These are phyloP conservation scores for Geranium brycei DNA, from an alignment of 345 rosid genomes.

Conservation along the genomic window DNA sequence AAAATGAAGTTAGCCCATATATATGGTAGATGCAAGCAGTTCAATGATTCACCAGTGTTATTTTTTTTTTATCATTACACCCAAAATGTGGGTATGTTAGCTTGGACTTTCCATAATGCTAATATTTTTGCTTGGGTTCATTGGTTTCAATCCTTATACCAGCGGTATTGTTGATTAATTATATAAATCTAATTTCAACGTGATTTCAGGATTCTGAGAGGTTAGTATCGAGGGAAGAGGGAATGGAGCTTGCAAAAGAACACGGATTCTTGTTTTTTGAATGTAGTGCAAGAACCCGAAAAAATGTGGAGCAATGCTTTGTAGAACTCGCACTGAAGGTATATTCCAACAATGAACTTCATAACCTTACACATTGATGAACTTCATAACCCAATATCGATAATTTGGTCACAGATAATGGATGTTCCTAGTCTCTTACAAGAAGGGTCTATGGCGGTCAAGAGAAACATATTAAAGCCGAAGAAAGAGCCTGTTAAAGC, in stretches of 20 bases:
- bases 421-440: conserved; percentile 83
- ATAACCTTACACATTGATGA: background rate
- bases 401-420: conserved; percentile 47
- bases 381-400: conserved; percentile 2
- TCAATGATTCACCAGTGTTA: no score
- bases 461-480: background rate
- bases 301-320: conserved; percentile 80
- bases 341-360: background rate
- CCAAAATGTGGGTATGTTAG: no score
- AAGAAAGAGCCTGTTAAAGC: background rate
- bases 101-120: no score
- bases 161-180: no score
- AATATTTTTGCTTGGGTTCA: no score
- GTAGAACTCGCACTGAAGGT: conserved; percentile 88
- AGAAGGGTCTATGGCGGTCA: conserved; percentile 9
- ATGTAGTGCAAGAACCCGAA: conserved; percentile 85
- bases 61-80: no score
- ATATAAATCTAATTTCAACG: no score
- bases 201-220: conserved; percentile 68
- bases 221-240: conserved; percentile 80
- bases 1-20: no score
- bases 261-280: conserved; percentile 66
- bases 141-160: no score
- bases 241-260: conserved; percentile 60
- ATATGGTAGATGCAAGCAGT: no score